These are phyloP conservation scores for Coriaria nepalensis DNA, from an alignment of 306 rosid species.

Conservation along the genomic window DNA sequence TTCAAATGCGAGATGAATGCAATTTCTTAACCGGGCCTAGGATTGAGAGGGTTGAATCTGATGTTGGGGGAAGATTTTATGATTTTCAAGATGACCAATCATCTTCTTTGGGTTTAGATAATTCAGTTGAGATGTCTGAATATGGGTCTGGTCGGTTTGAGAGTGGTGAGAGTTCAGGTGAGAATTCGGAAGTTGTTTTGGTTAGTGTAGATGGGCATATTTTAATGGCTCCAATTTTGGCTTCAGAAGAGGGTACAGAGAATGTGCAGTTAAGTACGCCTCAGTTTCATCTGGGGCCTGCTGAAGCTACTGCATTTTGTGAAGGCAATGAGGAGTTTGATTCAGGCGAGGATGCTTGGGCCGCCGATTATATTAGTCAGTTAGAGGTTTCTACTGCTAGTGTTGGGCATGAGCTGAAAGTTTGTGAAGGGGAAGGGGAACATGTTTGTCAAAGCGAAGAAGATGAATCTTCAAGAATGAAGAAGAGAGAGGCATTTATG, in stretches of 20 bases:
- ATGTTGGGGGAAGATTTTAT: constrained; percentile 35
- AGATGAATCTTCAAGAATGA: constrained; percentile 18
- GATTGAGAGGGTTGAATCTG: constrained; percentile 15
- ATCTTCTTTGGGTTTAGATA: constrained; percentile 29
- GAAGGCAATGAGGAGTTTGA: constrained; percentile 49
- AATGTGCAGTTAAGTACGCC: constrained; percentile 64
- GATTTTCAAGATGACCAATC: constrained; percentile 59
- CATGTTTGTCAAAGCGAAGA: constrained; percentile 24
- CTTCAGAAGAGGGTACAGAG: constrained; percentile 52
- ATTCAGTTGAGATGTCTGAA: constrained; percentile 48
- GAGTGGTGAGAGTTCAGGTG: constrained; percentile 35
- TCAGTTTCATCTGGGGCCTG: constrained; percentile 84
- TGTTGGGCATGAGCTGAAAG: constrained; percentile 19
- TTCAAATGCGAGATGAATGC: constrained; percentile 4
- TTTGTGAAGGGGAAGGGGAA: constrained; percentile 31
- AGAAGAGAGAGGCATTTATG: constrained; percentile 29
- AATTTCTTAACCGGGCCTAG: neutral
- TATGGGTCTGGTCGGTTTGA: constrained; percentile 43
- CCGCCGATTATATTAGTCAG: constrained; percentile 49
- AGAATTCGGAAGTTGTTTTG: constrained; percentile 70
- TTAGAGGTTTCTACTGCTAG: constrained; percentile 28
- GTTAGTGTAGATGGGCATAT: constrained; percentile 92
- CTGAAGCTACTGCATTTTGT: constrained; percentile 57
- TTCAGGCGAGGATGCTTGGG: constrained; percentile 54
- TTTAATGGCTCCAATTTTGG: constrained; percentile 73